Base-by-base conservation (phyloP, 2,329 filamentous ascomycete genomes). In the Pseudogymnoascus pannorum region DNA sequence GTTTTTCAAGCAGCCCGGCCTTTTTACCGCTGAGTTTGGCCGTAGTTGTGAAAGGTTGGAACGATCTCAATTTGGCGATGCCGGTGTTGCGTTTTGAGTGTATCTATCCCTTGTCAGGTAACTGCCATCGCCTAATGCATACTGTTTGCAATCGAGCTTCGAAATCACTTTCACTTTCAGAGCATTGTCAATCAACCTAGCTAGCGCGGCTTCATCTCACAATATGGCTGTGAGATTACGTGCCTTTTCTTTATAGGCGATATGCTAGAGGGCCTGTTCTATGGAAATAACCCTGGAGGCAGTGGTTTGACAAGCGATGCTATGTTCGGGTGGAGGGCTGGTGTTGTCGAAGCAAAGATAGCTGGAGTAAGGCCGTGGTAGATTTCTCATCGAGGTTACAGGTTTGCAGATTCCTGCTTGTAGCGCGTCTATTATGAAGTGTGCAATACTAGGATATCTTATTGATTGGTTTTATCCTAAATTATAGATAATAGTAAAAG, bases 111-210 rank as follows among this genome's bases (percentile, higher is more conserved):
- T n/a, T n/a, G n/a, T n/a, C n/a, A n/a, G n/a, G n/a, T n/a, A n/a
- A n/a, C n/a, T n/a, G n/a, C n/a, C n/a, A n/a, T n/a, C n/a, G n/a
- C n/a, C n/a, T n/a, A n/a, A n/a, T n/a, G n/a, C n/a, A n/a, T n/a
- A n/a, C n/a, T n/a, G n/a, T n/a, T n/a, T n/a, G n/a, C n/a, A n/a
- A n/a, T n/a, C n/a, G n/a, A n/a, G 80, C 3, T 84, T 83, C 51
- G 86, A 86, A 1, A 79, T 89, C 14, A 88, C 85, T 0, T 89
- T 88, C 66, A 88, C 86, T 0, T 89, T 88, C 72, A 86, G 85
- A 85, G 86, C 0, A 71, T 88, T 5, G 76, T 54, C 48, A 1
- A 26, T 54, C 26, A 54, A 48, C 22, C 42, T 22, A 9, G 22
- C 22, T 26, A 48, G 6, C 42, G 16, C 42, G 7, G 75, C 75